phyloP scores from a whole-genome alignment of 768 basidiomycete genomes.

The Boletus rufocinnamomeus region DNA sequence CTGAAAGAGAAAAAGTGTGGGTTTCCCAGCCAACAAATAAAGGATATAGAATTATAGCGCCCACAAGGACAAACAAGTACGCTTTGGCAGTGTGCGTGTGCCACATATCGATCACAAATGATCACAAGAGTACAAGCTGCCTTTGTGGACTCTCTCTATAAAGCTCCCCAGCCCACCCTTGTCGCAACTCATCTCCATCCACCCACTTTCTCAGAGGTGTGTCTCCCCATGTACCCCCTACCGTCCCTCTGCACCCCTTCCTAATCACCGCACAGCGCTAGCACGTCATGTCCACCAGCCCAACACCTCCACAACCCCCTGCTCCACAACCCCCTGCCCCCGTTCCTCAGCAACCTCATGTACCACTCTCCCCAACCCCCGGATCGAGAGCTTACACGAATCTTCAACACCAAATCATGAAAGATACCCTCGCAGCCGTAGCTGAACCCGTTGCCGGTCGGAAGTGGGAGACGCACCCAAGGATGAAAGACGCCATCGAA shows the following conservation, averaged over 20 bases:
- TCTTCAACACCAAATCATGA: constrained; percentile 24
- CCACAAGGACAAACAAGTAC: constrained; percentile 51
- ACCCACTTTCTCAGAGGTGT: constrained; percentile 6
- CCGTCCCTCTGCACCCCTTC: not conserved
- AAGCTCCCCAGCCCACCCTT: constrained; percentile 17
- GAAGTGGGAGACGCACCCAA: not conserved
- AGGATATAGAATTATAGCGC: constrained; percentile 31
- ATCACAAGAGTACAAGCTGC: constrained; percentile 24
- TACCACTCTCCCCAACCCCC: constrained; percentile 16
- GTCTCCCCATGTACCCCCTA: not conserved
- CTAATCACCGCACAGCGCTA: constrained; percentile 6
- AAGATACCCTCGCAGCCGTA: constrained; percentile 17
- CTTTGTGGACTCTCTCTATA: constrained; percentile 33
- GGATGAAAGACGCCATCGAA: constrained; percentile 5
- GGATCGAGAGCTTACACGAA: constrained; percentile 22
- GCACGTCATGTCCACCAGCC: constrained; percentile 19
- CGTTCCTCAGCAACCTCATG: not conserved
- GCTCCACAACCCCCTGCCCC: constrained; percentile 17
- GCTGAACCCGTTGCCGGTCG: constrained; percentile 17
- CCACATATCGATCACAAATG: constrained; percentile 37
- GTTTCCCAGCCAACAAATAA: constrained; percentile 37
- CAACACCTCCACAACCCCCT: constrained; percentile 12
- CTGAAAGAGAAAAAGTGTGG: constrained; percentile 4
- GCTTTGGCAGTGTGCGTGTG: constrained; percentile 32
- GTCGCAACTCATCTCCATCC: not conserved